Evolutionary conservation across 2,329 filamentous ascomycete genomes (phyloP).

Genomic region (Penicillium frequentans): DNA sequence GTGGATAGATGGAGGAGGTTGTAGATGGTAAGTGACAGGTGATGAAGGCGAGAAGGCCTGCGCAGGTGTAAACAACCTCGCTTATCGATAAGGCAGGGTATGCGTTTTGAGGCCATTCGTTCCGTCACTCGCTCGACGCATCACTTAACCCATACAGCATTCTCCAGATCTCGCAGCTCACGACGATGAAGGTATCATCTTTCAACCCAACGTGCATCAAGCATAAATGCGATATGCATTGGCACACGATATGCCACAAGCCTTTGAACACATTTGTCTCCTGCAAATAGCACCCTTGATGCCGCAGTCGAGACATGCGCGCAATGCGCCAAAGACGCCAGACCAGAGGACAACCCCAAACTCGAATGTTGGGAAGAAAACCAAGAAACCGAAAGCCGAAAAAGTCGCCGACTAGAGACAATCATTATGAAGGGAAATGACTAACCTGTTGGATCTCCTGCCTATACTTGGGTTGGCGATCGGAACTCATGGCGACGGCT

Average conservation of each 20-base stretch:
- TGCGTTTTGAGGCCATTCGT: background rate
- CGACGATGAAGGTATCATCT: background rate
- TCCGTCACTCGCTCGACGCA: background rate
- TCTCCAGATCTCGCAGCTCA: background rate
- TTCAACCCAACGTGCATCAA: background rate
- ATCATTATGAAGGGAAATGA: background rate
- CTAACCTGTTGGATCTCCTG: slow-evolving; percentile 97
- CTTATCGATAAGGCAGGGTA: background rate
- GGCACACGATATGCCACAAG: background rate
- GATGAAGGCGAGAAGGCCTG: background rate
- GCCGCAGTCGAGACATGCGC: background rate
- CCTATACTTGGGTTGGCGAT: slow-evolving; percentile 81
- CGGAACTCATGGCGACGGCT: slow-evolving; percentile 60
- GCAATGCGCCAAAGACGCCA: background rate
- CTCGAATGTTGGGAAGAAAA: background rate
- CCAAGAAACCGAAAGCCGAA: background rate
- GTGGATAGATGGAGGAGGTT: background rate
- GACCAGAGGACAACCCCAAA: background rate
- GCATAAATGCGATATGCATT: background rate
- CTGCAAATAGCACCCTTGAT: background rate
- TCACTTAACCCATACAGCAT: background rate
- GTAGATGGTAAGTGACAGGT: background rate
- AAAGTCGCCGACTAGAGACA: background rate
- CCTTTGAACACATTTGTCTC: background rate
- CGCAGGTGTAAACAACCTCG: background rate